Evolutionary conservation across 106 monocot species (phyloP), one percentile per base, ranked within the genome.

Genomic region (Acorus gramineus): DNA sequence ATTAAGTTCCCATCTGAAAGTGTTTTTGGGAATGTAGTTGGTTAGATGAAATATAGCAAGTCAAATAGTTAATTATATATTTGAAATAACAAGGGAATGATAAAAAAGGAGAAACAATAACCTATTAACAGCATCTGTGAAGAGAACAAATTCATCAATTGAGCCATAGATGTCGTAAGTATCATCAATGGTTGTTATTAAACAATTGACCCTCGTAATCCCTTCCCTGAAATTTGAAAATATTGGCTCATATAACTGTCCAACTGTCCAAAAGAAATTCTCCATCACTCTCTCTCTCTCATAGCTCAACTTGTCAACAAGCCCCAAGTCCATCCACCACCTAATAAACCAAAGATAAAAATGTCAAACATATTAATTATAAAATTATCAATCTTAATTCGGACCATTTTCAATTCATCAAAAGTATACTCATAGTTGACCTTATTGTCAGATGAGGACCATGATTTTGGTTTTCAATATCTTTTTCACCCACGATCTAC

Each of bases 141-240:
- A 89, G 4, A 77, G 70, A 11, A 70, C 63, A 8, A 82, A 58
- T 65, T 85, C 85, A 5, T 89, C 79, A 3, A 77, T 46, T 11
- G 85, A 58, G 11, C 79, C 85, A 68, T 85, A 85, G 3, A 82
- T 44, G 62, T 89, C 85, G 62, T 85, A 89, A 7, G 85, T 47
- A 63, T 89, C 84, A 63, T 89, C 84, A 5, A 84, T 57, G 6
- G 56, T 48, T 3, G 75, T 69, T 46, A 89, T 11, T 0, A 81
- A 47, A 14, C 56, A 12, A 57, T 53, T 66, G 1, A 60, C 61
- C n/a, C 77, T 75, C 4, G 79, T 65, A 0, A 66, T 8, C 2
- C 7, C 65, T 55, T 70, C 45, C 3, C 89, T 62, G 7, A n/a
- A 67, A 10, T n/a, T 14, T 2, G 48, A 44, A 44, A 63, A 63